Evolutionary conservation across 2,329 filamentous ascomycete genomes (phyloP).

Genomic region (Trichophyton simii): DNA sequence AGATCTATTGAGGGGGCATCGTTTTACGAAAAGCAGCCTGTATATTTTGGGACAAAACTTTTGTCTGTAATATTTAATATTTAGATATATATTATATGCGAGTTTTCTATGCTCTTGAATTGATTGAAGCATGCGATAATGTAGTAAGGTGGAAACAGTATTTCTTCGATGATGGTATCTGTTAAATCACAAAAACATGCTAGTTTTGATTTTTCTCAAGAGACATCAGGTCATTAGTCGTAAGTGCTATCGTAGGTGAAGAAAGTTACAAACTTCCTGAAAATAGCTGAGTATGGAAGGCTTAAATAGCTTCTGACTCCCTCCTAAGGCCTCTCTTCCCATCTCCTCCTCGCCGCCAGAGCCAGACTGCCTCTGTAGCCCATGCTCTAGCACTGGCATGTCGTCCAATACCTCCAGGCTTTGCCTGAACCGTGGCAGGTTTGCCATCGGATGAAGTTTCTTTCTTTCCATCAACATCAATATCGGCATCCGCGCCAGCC

Average conservation of each 20-base stretch:
- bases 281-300: not conserved
- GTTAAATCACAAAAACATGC: not conserved
- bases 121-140: not conserved
- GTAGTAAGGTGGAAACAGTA: no score
- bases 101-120: not conserved
- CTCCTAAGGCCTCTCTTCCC: slow-evolving; percentile 31
- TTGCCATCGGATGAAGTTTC: not conserved
- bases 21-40: not conserved
- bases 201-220: not conserved
- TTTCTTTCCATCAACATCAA: slow-evolving; percentile 15
- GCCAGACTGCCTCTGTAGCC: slow-evolving; percentile 80
- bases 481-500: slow-evolving; percentile 50
- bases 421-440: not conserved
- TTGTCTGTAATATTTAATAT: not conserved
- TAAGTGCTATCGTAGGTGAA: not conserved
- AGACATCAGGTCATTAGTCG: not conserved
- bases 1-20: slow-evolving; percentile 7
- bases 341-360: slow-evolving; percentile 61
- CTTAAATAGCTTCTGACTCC: slow-evolving; percentile 14
- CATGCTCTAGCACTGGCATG: slow-evolving; percentile 74
- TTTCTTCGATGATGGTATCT: not conserved
- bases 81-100: not conserved
- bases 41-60: not conserved
- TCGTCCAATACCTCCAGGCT: slow-evolving; percentile 27
- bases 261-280: not conserved